A percentile compares a stretch with the other conserved stretches of the same genome.
These are phyloP conservation scores for Candida tetrigidarum DNA, from an alignment of 1,139 yeast genomes.

Conservation along the genomic window DNA sequence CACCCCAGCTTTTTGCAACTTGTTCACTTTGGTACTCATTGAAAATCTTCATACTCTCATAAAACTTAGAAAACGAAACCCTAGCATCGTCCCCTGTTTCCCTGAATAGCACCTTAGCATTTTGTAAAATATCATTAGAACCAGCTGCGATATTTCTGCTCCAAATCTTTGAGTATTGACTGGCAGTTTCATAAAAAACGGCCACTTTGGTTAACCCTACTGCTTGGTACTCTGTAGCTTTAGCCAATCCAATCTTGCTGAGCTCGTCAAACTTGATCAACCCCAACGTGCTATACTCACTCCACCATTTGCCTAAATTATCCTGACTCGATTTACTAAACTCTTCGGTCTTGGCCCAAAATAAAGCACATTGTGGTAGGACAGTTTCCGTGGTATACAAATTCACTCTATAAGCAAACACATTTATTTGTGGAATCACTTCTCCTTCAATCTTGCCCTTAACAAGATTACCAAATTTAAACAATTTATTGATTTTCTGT, in stretches of 20 bases:
- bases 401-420: not conserved
- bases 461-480: slow-evolving; percentile 7
- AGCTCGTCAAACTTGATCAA: not conserved
- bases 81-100: not conserved
- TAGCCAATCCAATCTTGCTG: slow-evolving; percentile 5
- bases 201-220: slow-evolving; percentile 4
- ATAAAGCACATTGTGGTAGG: not conserved
- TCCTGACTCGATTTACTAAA: not conserved
- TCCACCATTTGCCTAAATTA: slow-evolving; percentile 2
- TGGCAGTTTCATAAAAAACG: not conserved
- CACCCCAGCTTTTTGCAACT: slow-evolving; percentile 2
- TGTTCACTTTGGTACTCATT: slow-evolving; percentile 1
- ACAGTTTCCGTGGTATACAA: not conserved
- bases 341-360: slow-evolving; percentile 3
- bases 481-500: slow-evolving; percentile 12
- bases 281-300: slow-evolving; percentile 5
- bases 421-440: not conserved
- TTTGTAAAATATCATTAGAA: not conserved
- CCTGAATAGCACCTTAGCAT: not conserved
- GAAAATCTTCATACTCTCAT: not conserved
- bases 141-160: not conserved
- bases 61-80: not conserved
- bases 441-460: slow-evolving; percentile 1
- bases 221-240: slow-evolving; percentile 1
- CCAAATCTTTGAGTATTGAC: not conserved